phyloP scores from a whole-genome alignment of 2,329 filamentous ascomycete genomes.

The Colletotrichum orchidophilum region DNA sequence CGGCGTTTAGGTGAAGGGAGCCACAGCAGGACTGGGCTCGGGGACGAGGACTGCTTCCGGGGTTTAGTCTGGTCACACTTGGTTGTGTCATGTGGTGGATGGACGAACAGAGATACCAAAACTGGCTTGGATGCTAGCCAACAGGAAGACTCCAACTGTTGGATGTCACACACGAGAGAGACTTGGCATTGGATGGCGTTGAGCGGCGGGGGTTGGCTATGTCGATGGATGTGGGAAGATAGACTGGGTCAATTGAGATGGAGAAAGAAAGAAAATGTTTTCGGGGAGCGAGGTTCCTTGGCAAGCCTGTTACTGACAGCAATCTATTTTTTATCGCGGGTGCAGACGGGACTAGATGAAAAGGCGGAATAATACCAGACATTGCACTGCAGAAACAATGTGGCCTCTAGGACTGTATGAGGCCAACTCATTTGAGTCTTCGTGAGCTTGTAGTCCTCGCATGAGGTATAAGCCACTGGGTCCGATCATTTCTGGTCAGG shows the following conservation, averaged over 20 bases:
- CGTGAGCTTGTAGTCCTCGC: not conserved
- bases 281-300: not conserved
- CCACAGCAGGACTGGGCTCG: slow-evolving; percentile 27
- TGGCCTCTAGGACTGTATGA: not conserved
- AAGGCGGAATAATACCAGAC: slow-evolving; percentile 22
- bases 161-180: slow-evolving; percentile 6
- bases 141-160: not conserved
- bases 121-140: not conserved
- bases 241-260: not conserved
- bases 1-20: slow-evolving; percentile 23
- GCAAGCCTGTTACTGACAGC: not conserved
- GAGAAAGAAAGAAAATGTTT: not conserved
- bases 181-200: slow-evolving; percentile 6
- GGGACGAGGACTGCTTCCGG: slow-evolving; percentile 15
- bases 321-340: not conserved
- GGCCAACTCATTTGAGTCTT: not conserved
- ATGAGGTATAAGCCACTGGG: slow-evolving; percentile 1
- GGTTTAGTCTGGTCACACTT: not conserved
- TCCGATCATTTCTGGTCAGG: slow-evolving; percentile 5
- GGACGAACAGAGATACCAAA: slow-evolving; percentile 16
- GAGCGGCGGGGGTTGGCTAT: not conserved
- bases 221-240: not conserved
- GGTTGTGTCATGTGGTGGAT: slow-evolving; percentile 3
- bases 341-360: not conserved
- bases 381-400: not conserved